phyloP scores from a whole-genome alignment of 768 basidiomycete species.

The Cystoderma amianthinum region DNA sequence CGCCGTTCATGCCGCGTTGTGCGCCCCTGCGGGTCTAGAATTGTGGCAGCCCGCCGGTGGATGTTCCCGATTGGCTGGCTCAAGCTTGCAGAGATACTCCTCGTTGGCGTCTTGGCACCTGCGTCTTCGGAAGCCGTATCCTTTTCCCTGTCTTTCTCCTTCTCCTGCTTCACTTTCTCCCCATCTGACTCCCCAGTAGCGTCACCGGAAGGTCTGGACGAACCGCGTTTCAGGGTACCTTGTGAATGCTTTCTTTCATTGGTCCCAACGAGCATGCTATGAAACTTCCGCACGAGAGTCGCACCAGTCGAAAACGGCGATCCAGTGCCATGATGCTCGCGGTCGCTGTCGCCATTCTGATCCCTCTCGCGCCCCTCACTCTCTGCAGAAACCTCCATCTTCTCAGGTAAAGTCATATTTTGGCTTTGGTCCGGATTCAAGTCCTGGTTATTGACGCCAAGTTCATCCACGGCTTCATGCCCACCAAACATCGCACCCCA shows the following conservation, averaged over 20 bases:
- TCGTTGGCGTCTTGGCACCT: conserved; percentile 19
- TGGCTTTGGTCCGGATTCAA: conserved; percentile 65
- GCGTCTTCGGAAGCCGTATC: conserved; percentile 8
- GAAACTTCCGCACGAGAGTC: conserved; percentile 74
- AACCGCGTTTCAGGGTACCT: conserved; percentile 37
- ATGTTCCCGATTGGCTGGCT: conserved; percentile 53
- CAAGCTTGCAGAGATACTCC: conserved; percentile 32
- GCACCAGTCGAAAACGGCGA: conserved; percentile 50
- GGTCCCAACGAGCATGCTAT: conserved; percentile 53
- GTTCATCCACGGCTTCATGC: conserved; percentile 33
- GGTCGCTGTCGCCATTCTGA: conserved; percentile 16
- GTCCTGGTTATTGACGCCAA: conserved; percentile 22
- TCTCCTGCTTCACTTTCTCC: conserved; percentile 17
- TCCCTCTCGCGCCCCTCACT: conserved; percentile 23
- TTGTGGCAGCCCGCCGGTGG: conserved; percentile 73
- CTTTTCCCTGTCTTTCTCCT: conserved; percentile 13
- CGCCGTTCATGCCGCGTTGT: conserved; percentile 63
- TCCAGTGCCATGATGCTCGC: conserved; percentile 13
- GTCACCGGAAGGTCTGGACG: conserved; percentile 31
- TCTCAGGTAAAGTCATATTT: conserved; percentile 43
- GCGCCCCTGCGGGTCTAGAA: conserved; percentile 63
- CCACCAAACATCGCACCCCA: conserved; percentile 60
- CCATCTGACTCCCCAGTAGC: conserved; percentile 10
- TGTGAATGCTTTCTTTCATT: conserved; percentile 30
- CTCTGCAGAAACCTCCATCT: conserved; percentile 21